Evolutionary conservation across 108 stramenopile genomes (phyloP), one percentile per base, ranked within the genome.

Genomic region (Schizochytrium sp.): DNA sequence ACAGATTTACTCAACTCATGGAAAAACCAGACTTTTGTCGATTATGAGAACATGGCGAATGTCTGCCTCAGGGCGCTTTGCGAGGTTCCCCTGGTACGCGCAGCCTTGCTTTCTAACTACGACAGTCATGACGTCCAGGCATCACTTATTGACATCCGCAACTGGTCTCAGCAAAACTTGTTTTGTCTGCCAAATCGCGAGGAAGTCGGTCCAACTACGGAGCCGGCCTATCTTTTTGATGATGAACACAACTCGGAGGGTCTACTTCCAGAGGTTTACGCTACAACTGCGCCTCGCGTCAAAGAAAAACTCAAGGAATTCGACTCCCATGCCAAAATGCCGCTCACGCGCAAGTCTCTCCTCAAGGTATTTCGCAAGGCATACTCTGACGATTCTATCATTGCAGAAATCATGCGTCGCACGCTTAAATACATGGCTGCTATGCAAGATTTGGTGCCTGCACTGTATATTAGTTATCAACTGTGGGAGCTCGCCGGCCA

Each of bases 11-110:
- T 83, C 15, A 55, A 55, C 47, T 55, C 50, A 47, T 83, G 76
- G 76, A 49, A 83, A 55, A 83, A 83, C 3, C 76, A 83, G 76
- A 83, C 76, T 38, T 83, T 83, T 55, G 76, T 83, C 47, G 55
- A 83, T 53, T 83, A 83, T 53, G 76, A 83, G 76, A 83, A 83
- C 76, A 83, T 83, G 50, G 76, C 76, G 28, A 83, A 83, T 53
- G 76, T 83, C 50, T 83, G 47, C 10, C 53, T 83, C 50, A n/a
- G 50, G 5, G 19, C 76, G 53, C 76, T 83, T 40, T 83, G 76
- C 76, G 53, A 83, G 50, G 53, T 83, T 28, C 76, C 76, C 5
- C 76, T 83, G 10, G 76, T 83, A 13, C 47, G 53, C 50, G 76
- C 76, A 7, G 47, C 76, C 47, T 2, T 83, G 38, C 76, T 83